phyloP scores from a whole-genome alignment of 177 flowering plant species.

The Vitis hybrid region DNA sequence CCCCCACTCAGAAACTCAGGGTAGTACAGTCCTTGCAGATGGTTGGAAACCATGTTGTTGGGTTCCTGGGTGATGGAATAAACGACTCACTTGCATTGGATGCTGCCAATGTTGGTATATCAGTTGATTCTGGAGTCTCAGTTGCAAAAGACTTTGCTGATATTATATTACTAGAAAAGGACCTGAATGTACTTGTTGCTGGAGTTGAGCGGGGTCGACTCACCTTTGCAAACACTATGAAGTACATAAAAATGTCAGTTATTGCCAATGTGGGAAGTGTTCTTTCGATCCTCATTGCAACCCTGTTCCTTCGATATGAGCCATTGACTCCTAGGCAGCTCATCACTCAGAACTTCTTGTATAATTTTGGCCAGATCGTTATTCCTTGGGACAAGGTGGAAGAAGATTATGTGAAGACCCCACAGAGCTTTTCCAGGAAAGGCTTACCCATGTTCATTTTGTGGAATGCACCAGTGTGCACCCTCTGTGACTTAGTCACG shows the following conservation, averaged over 20 bases:
- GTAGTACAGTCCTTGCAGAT: conserved; percentile 73
- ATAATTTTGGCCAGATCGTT: conserved; percentile 60
- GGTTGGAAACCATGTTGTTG: conserved; percentile 57
- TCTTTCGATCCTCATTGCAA: conserved; percentile 56
- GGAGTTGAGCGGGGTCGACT: conserved; percentile 68
- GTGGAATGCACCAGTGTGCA: conserved; percentile 73
- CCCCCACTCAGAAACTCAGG: conserved; percentile 72
- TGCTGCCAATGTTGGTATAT: conserved; percentile 73
- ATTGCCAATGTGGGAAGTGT: conserved; percentile 68
- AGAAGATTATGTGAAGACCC: conserved; percentile 50
- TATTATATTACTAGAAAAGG: conserved; percentile 71
- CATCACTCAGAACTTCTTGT: conserved; percentile 64
- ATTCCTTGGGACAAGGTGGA: conserved; percentile 87
- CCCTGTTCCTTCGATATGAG: conserved; percentile 40
- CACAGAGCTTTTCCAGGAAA: conserved; percentile 59
- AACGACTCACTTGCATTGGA: conserved; percentile 70
- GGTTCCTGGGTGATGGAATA: conserved; percentile 76
- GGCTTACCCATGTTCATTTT: conserved; percentile 53
- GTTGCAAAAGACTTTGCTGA: conserved; percentile 72
- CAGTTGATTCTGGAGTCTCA: conserved; percentile 81
- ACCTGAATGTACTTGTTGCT: conserved; percentile 65
- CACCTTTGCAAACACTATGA: conserved; percentile 80
- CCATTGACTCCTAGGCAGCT: conserved; percentile 76
- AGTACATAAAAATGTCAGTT: conserved; percentile 63
- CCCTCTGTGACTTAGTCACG: conserved; percentile 49